Evolutionary conservation across 306 rosid species (phyloP), one percentile per base, ranked within the genome.

Genomic region (Begonia masoniana): DNA sequence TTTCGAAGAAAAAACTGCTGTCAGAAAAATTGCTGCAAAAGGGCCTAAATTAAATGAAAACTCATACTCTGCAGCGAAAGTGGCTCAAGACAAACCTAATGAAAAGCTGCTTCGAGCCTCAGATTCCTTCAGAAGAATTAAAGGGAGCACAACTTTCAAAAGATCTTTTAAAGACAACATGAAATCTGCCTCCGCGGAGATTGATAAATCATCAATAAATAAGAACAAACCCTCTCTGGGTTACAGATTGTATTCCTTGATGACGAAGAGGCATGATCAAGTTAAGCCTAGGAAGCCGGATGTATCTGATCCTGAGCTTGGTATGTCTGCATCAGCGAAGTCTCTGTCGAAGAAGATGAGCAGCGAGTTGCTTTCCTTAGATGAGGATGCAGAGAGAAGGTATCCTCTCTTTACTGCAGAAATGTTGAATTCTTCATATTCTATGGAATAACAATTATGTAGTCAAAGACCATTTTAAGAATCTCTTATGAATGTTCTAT

Each of bases 311-410:
- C 64, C 52, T 58, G 74, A 66, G 43, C 66, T 60, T 59, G 70
- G 58, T 46, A 71, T 60, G 56, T 43, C 62, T 26, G 55, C 47
- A 46, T 39, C 62, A 26, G 54, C 64, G 12, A 71, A 67, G 62
- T 61, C 58, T 55, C 19, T 72, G 21, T 61, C 68, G 45, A 79
- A 57, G 54, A 58, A 13, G 51, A 60, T 48, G 64, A 66, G 69
- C 52, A 47, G 67, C 60, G 57, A 56, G 51, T 55, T 39, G 15
- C 65, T 70, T 43, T 58, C 67, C 47, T 64, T 86, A 68, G 94
- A 83, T 74, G 69, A 74, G 42, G 80, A 87, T 56, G 47, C 88
- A 24, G 74, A 83, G 80, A 75, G 64, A 74, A 83, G 96, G 99
- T 83, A 60, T 67, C 55, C 56, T 10, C 56, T 26, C 56, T 71